Conservation (phyloP, 139 green algal species). For the Chlamydomonas sphaeroides region DNA sequence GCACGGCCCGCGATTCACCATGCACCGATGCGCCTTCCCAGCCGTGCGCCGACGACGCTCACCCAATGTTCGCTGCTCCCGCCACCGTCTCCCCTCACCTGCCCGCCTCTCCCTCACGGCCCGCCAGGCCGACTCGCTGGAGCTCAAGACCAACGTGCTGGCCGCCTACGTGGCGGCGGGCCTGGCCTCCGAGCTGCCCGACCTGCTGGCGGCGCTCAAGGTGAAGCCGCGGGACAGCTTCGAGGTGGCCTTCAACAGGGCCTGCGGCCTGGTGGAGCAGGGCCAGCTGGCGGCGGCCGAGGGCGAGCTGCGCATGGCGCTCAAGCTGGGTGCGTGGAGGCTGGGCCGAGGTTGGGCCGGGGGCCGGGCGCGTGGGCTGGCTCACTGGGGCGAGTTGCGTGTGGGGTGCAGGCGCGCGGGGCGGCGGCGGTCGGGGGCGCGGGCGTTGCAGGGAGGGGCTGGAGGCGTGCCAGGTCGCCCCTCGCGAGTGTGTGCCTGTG, state of each 20-base stretch:
- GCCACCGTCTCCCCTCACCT: background rate
- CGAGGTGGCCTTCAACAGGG: conserved; percentile 86
- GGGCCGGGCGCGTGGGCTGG: background rate
- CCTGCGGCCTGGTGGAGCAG: conserved; percentile 72
- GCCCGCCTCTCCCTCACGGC: background rate
- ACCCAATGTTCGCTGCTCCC: background rate
- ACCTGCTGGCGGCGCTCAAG: conserved; percentile 77
- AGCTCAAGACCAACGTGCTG: conserved; percentile 88
- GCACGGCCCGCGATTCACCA: too few species aligned
- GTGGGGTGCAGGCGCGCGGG: too few species aligned
- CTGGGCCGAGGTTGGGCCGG: background rate
- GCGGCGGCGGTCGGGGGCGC: too few species aligned
- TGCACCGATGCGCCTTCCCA: too few species aligned
- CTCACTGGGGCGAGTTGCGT: background rate
- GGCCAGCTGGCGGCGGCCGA: conserved; percentile 72
- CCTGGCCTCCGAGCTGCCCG: conserved; percentile 68
- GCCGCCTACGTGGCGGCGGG: conserved; percentile 83
- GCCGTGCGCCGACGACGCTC: too few species aligned
- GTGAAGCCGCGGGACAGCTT: conserved; percentile 65
- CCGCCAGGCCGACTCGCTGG: conserved; percentile 52
- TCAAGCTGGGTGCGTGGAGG: conserved; percentile 65
- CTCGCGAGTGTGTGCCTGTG: too few species aligned
- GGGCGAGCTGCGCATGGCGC: conserved; percentile 77
- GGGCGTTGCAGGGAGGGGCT: too few species aligned
- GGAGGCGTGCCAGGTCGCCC: too few species aligned